These are phyloP conservation scores for Taxillus chinensis DNA, from an alignment of 164 flowering plant genomes.

Conservation along the genomic window DNA sequence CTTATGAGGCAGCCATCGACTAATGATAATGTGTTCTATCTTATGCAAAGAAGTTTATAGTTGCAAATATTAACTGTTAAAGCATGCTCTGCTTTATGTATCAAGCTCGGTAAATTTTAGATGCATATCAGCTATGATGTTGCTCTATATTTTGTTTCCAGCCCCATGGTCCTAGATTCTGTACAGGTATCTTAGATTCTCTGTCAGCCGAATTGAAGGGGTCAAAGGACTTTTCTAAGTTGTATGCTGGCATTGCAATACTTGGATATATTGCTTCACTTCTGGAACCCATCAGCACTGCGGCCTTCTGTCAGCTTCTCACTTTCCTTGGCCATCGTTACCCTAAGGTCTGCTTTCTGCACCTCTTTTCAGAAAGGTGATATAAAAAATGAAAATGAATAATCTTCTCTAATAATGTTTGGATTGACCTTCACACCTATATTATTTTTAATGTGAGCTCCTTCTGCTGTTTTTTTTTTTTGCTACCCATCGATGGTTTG, in stretches of 20 bases:
- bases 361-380: neutral
- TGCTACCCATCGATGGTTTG: too few relatives aligned
- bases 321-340: slow-evolving; percentile 71
- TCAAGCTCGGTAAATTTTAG: neutral
- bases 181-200: slow-evolving; percentile 60
- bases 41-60: neutral
- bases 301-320: slow-evolving; percentile 67
- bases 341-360: slow-evolving; percentile 64
- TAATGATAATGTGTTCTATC: neutral
- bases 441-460: too few relatives aligned
- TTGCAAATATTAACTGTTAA: neutral
- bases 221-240: slow-evolving; percentile 75
- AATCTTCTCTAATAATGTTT: too few relatives aligned
- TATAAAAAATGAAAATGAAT: too few relatives aligned
- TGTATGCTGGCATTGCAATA: slow-evolving; percentile 76
- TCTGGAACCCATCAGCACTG: slow-evolving; percentile 37
- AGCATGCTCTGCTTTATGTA: neutral
- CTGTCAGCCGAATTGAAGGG: slow-evolving; percentile 57
- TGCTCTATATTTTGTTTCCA: slow-evolving; percentile 16
- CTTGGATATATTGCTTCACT: slow-evolving; percentile 78
- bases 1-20: too few relatives aligned
- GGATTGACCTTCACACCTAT: too few relatives aligned
- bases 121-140: neutral
- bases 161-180: slow-evolving; percentile 45
- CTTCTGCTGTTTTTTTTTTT: too few relatives aligned